phyloP scores from a whole-genome alignment of 2,329 filamentous ascomycete species.

The Colletotrichum sp. region DNA sequence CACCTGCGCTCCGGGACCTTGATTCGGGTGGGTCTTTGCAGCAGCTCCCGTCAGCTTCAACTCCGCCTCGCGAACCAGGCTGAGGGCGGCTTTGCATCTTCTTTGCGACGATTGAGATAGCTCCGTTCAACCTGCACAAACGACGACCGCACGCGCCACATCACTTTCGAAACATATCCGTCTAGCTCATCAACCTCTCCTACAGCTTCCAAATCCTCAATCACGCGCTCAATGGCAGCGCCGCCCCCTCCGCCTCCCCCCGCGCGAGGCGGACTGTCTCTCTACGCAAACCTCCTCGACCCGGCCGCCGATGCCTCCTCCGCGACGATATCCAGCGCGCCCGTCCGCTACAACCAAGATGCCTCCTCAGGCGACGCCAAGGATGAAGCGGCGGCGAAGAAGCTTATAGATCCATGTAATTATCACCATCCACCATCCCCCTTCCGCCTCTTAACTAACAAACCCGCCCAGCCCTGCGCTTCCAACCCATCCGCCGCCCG shows the following conservation, averaged over 20 bases:
- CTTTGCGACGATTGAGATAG: neutral
- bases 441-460: neutral
- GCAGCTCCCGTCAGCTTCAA: neutral
- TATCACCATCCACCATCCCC: neutral
- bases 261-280: slow-evolving; percentile 63
- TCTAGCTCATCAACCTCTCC: neutral
- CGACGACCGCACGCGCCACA: neutral
- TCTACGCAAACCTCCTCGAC: slow-evolving; percentile 86
- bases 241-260: slow-evolving; percentile 44
- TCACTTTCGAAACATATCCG: neutral
- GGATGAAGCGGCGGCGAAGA: slow-evolving; percentile 62
- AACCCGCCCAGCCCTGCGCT: slow-evolving; percentile 67
- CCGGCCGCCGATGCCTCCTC: slow-evolving; percentile 49
- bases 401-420: slow-evolving; percentile 52
- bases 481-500: slow-evolving; percentile 85
- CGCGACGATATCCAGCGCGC: slow-evolving; percentile 78
- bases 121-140: accelerated
- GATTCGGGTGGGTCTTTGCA: neutral
- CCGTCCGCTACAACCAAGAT: slow-evolving; percentile 72
- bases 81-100: neutral
- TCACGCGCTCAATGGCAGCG: slow-evolving; percentile 29
- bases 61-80: neutral
- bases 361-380: slow-evolving; percentile 50
- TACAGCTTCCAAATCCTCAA: neutral
- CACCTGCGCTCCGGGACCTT: neutral